Base-by-base conservation (phyloP, 495 filamentous ascomycete species). In the Aspergillus campestris region DNA sequence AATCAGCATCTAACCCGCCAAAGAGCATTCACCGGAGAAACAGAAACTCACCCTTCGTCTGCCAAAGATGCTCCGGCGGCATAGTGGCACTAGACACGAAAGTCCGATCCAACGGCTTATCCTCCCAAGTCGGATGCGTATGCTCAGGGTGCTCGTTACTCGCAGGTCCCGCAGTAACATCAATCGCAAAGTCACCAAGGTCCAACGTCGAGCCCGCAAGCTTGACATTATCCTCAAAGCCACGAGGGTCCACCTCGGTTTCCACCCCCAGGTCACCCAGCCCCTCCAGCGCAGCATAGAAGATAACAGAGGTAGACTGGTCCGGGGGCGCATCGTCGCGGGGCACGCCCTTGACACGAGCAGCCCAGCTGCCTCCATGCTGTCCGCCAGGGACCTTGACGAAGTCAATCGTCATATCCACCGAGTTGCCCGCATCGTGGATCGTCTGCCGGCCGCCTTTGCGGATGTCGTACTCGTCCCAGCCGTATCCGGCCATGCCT, bases 401-500 rank as follows among this genome's bases (percentile, higher is more conserved):
- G 62, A 95, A 97, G 40, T 85, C 83, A 24, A 92, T 95, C 28
- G 84, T 89, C 49, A 98, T 74, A 66, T 97, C 90, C 44, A 98
- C 72, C 44, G 73, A 77, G 64, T 98, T 98, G 29, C 79, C 83
- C 12, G 77, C 81, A 57, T 98, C 92, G 55, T 89, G 85, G 44
- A 98, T 90, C 13, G 84, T 86, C 70, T 98, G 86, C 15, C 82
- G 71, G 38, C 92, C 92, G 52, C 92, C 92, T 35, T 73, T 81
- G 39, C 92, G 75, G 14, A 87, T 80, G 62, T 97, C 92, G 66
- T 94, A 98, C 56, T 92, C 72, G 51, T 97, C 91, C 92, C 92
- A 98, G 48, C 91, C 92, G 60, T 98, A 98, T 31, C 92, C 89
- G 34, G 81, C 81, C 84, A 98, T 95, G 47, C 83, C 85, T 59